A percentile compares a stretch with the other conserved stretches of the same genome.
These are phyloP conservation scores for Pneumocystis canis DNA, from an alignment of 1,139 yeast species.

Conservation along the genomic window DNA sequence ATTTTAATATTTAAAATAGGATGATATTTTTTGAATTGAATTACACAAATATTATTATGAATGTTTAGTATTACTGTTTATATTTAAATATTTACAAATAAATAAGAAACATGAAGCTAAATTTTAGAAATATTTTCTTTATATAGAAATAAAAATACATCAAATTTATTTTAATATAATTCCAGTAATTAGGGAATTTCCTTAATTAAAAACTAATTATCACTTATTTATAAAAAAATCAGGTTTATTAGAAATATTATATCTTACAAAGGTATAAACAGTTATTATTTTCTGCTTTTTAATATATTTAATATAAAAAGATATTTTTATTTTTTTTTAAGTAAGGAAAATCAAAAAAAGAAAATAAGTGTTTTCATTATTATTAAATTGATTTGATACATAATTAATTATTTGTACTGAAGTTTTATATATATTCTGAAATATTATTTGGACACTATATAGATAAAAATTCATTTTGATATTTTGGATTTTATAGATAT, in stretches of 20 bases:
- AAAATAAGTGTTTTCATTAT: slow-evolving; percentile 28
- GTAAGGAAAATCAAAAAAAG: background rate
- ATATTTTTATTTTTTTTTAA: background rate
- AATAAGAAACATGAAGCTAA: background rate
- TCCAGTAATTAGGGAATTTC: background rate
- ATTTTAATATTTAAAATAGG: no score
- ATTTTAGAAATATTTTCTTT: background rate
- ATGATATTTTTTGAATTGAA: no score
- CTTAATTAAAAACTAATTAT: background rate
- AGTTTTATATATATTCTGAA: slow-evolving; percentile 65
- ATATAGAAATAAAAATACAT: background rate
- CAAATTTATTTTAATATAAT: background rate
- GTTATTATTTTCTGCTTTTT: no score
- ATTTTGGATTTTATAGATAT: slow-evolving; percentile 93
- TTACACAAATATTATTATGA: no score
- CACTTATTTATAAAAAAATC: background rate
- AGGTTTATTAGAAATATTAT: background rate
- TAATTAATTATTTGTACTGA: slow-evolving; percentile 75
- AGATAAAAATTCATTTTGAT: slow-evolving; percentile 47
- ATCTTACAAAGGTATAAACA: no score
- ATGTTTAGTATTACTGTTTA: no score
- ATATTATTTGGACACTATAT: slow-evolving; percentile 71
- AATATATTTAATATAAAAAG: background rate
- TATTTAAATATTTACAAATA: background rate
- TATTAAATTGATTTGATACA: slow-evolving; percentile 59